These are phyloP conservation scores for Cercospora sesami DNA, from an alignment of 2,329 filamentous ascomycete genomes.

Conservation along the genomic window DNA sequence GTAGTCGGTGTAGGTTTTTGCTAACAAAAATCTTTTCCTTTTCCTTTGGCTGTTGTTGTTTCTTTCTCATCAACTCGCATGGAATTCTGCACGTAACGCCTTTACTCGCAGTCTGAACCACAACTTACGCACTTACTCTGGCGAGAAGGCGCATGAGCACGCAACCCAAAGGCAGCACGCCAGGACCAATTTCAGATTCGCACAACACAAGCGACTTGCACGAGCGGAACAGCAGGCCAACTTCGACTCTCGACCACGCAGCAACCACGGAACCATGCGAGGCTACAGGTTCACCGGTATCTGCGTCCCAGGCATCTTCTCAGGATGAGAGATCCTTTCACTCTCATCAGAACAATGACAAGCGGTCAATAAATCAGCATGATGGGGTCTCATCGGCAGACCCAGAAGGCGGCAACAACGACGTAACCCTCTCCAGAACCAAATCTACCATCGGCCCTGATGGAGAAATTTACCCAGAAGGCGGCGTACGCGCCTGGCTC, in stretches of 20 bases:
- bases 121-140: background rate
- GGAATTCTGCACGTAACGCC: background rate
- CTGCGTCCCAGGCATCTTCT: constrained; percentile 24
- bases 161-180: constrained; percentile 47
- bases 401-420: constrained; percentile 14
- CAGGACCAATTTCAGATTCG: constrained; percentile 40
- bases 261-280: constrained; percentile 24
- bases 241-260: constrained; percentile 4
- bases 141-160: constrained; percentile 27
- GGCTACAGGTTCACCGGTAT: constrained; percentile 25
- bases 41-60: background rate
- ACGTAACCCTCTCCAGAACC: constrained; percentile 17
- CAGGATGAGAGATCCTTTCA: constrained; percentile 14
- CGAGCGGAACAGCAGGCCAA: background rate
- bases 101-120: background rate
- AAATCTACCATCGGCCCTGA: constrained; percentile 20
- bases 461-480: constrained; percentile 61
- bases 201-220: background rate
- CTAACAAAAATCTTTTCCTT: background rate
- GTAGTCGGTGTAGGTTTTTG: background rate
- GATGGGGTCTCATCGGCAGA: background rate
- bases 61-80: background rate
- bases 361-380: background rate
- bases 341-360: constrained; percentile 1
- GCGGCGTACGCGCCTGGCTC: constrained; percentile 74